These are phyloP conservation scores for Skeletonema menzelii DNA, from an alignment of 108 stramenopile genomes.

Conservation along the genomic window DNA sequence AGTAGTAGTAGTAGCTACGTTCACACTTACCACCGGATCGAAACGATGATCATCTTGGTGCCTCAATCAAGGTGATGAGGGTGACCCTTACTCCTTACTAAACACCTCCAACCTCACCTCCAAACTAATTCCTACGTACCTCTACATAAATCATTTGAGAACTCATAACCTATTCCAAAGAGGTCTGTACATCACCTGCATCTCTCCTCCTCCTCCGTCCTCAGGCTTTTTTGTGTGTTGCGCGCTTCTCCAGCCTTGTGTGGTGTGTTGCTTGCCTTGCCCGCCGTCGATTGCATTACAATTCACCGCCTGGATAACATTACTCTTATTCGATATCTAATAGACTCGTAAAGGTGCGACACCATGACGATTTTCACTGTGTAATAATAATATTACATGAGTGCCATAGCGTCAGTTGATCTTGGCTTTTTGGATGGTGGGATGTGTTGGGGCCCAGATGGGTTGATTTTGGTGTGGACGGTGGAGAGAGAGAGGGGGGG, in stretches of 20 bases:
- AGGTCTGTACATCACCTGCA: neutral
- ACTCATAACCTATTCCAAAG: neutral
- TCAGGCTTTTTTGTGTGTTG: neutral
- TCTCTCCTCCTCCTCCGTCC: neutral
- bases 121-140: neutral
- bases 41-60: neutral
- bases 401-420: conserved; percentile 27
- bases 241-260: too few relatives aligned
- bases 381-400: conserved; percentile 1
- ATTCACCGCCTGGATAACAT: neutral
- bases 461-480: neutral
- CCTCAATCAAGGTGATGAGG: neutral
- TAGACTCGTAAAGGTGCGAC: conserved; percentile 25
- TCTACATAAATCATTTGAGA: neutral
- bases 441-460: neutral
- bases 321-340: neutral
- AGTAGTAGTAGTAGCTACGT: neutral
- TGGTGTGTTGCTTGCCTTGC: too few relatives aligned
- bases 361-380: conserved; percentile 27
- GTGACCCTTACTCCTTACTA: neutral
- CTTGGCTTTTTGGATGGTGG: conserved; percentile 1
- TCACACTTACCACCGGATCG: neutral
- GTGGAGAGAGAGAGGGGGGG: neutral
- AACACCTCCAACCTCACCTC: neutral
- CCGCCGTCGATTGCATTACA: neutral